Percentiles rank a stretch among this genome's conserved stretches.
Evolutionary conservation across 345 rosid genomes (phyloP).

Genomic region (Nephelium lappaceum): DNA sequence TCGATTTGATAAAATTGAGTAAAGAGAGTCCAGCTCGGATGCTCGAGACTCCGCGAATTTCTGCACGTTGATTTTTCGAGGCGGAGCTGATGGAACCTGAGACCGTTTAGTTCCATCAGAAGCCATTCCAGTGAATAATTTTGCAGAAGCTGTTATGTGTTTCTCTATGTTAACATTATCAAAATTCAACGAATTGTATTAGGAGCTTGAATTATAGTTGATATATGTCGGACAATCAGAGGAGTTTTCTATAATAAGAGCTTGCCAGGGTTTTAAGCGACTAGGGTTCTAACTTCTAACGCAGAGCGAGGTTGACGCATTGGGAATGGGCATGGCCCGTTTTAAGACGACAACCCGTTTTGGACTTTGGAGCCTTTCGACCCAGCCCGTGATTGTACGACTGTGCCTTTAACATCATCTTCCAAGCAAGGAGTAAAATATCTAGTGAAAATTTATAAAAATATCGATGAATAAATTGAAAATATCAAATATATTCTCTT

Average conservation of each 20-base stretch:
- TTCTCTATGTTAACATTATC: not conserved
- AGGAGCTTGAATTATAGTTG: not conserved
- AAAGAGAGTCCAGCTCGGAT: constrained; percentile 67
- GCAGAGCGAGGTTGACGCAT: not conserved
- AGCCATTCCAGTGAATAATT: constrained; percentile 33
- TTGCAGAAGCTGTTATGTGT: not conserved
- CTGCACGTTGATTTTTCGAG: constrained; percentile 66
- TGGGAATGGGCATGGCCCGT: too few relatives aligned
- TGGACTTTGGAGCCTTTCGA: too few relatives aligned
- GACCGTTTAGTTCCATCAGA: constrained; percentile 40
- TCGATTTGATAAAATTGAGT: constrained; percentile 56
- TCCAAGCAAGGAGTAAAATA: too few relatives aligned
- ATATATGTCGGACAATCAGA: not conserved
- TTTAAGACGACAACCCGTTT: too few relatives aligned
- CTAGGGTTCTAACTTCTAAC: not conserved
- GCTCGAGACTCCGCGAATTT: constrained; percentile 73
- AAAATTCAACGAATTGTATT: too few relatives aligned
- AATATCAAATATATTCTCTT: too few relatives aligned
- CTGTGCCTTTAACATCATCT: too few relatives aligned
- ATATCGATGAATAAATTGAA: too few relatives aligned
- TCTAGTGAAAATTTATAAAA: too few relatives aligned
- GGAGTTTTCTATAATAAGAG: not conserved
- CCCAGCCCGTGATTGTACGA: too few relatives aligned
- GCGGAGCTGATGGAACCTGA: constrained; percentile 36
- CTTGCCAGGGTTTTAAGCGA: constrained; percentile 9